Evolutionary conservation across 176 grass and related monocot genomes (phyloP), one percentile per base, ranked within the genome.

Genomic region (Phyllostachys edulis): DNA sequence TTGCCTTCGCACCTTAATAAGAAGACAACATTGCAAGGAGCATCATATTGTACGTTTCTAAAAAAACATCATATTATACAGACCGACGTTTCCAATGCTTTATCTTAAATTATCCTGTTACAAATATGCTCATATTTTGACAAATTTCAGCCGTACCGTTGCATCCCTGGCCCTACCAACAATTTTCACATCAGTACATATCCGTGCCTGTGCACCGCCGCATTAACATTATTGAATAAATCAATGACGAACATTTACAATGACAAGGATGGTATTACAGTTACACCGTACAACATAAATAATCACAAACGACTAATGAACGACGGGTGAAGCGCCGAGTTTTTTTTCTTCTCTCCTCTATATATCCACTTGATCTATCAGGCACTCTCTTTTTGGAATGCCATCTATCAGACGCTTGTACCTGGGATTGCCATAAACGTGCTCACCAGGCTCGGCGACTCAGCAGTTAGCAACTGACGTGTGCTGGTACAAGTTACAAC

Each of bases 361-460:
- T 71, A 79, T 65, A 42, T 81, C 4, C 51, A 82, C 47, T 67
- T 77, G 26, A 56, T 32, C 39, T 63, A 61, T 68, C 60, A 51
- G 51, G 60, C 29, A 50, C 27, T 51, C 26, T 2, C 21, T 6
- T 57, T 63, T 11, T 16, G 18, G 55, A 74, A 47, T 24, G 56
- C 21, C 69, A 15, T 73, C 29, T 73, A 74, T 51, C 27, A 72
- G n/a, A n/a, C 54, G 46, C 32, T 60, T 59, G 67, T 34, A 67
- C 88, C 84, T 87, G 84, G 88, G 40, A 74, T 83, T 78, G 44
- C 59, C 38, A 83, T 73, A 83, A 83, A 90, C 9, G 36, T 83
- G 85, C 68, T 86, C 80, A 83, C 80, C 85, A 87, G 85, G 89
- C 51, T 80, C 20, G 20, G 77, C 3, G 44, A 87, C 52, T 90